Conservation (phyloP, 2,329 filamentous ascomycete species). For the Beauveria pseudobassiana region DNA sequence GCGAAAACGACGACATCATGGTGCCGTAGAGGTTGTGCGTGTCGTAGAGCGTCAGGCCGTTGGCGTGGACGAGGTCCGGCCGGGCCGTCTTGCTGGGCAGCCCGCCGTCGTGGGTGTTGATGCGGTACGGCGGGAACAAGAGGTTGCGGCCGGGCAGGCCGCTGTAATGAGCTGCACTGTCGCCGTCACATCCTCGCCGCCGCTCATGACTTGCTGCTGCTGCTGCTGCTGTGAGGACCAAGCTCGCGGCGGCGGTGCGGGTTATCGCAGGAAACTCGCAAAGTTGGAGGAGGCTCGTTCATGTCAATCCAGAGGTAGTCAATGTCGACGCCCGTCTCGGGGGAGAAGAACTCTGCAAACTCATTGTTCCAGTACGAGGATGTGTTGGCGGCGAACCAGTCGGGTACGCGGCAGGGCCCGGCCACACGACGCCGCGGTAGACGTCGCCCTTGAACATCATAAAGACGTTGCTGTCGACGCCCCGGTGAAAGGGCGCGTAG, state of each 20-base stretch:
- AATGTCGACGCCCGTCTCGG: constrained; percentile 59
- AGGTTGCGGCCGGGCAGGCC: constrained; percentile 18
- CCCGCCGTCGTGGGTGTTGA: constrained; percentile 28
- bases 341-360: constrained; percentile 56
- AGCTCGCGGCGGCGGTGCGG: constrained; percentile 42
- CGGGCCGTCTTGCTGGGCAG: constrained; percentile 54
- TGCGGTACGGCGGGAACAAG: constrained; percentile 16
- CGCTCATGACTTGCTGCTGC: not conserved
- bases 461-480: constrained; percentile 38
- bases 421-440: constrained; percentile 67
- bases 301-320: constrained; percentile 73
- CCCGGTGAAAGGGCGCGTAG: constrained; percentile 35
- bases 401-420: constrained; percentile 61
- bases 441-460: constrained; percentile 45
- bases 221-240: not conserved
- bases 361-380: constrained; percentile 63
- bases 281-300: constrained; percentile 36
- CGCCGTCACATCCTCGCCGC: not conserved
- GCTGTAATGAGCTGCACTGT: too few species aligned
- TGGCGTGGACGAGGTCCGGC: constrained; percentile 60
- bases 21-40: constrained; percentile 71
- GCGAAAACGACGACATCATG: constrained; percentile 64
- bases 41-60: constrained; percentile 63
- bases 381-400: constrained; percentile 64
- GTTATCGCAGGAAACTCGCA: constrained; percentile 40